Evolutionary conservation across 2,329 filamentous ascomycete species (phyloP), one percentile per base, ranked within the genome.

Genomic region (Scopulariopsis brevicaulis): DNA sequence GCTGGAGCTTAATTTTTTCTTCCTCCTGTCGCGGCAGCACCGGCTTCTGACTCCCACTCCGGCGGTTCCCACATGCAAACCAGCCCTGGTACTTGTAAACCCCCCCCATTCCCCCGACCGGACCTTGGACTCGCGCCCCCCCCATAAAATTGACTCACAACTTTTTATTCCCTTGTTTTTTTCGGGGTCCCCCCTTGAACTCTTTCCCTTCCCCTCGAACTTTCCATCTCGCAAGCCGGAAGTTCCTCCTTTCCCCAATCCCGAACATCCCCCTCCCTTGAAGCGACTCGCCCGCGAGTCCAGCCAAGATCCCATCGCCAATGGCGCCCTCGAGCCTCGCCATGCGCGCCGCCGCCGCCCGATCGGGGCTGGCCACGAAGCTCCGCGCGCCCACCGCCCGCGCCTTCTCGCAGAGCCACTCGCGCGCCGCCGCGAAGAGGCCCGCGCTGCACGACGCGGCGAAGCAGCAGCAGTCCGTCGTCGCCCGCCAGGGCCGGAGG

Each of bases 381-480:
- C 56, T 53, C 34, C 50, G 34, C 35, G 56, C 56, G 25, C n/a
- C 55, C 43, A 28, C 34, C 28, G 32, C 55, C 20, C 61, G 54
- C 59, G 59, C 53, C 54, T 59, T 37, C 37, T 54, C 56, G 54
- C 55, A 37, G 55, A 60, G 54, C 66, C 69, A 61, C 64, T 71
- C 58, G 64, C 63, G 60, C 58, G 63, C 52, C 40, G 40, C 54
- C 48, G 57, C 54, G 50, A 37, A 28, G 46, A 58, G 51, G 40
- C 51, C 64, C 66, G 55, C 58, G 46, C 46, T 50, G 46, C 62
- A 12, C 57, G 57, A 50, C 54, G 40, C 35, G 58, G 61, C 64
- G 62, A 65, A 64, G 63, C 61, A 60, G 53, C 59, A 37, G 53
- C 58, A 60, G 64, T 56, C 62, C 65, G 65, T 58, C 62, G 65